Base-by-base conservation (phyloP, 352 stramenopile species). In the Phytophthora multivora region DNA sequence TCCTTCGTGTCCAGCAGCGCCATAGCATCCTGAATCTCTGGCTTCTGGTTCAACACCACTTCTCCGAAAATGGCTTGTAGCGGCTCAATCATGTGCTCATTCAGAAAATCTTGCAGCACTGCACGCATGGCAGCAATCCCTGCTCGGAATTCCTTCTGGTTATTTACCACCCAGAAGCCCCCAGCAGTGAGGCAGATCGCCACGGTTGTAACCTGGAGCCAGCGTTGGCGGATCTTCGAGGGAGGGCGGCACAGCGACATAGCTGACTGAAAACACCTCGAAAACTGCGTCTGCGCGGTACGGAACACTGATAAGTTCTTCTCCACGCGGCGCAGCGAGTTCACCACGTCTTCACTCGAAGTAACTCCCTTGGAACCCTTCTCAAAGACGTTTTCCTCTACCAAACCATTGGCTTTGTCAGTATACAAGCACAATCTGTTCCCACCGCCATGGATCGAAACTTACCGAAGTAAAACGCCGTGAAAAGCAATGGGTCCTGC, bases 21-120 rank as follows among this genome's bases (percentile, higher is more conserved):
- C n/a, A 76, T 75, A 0, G 82, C 76, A 52, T 95, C 86, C 55
- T 95, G 86, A 39, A 95, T 95, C 63, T 88, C 80, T 10, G 80
- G 73, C 63, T 93, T 95, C 51, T 93, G 79, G 66, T 93, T 95
- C 41, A 95, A 50, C n/a, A 95, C 68, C 21, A 95, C 73, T 57
- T 95, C 86, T 23, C 55, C 72, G 8, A 93, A 80, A 51, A 95
- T 95, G 3, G 84, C 84, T 79, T 90, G 71, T 1, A 91, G 59
- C 7, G 84, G 84, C 55, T 91, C 84, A 50, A 91, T 56, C 84
- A 90, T 90, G 64, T 93, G 84, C 59, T 93, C 82, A 31, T 66
- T 86, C 39, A 93, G 49, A 39, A 93, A 93, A n/a, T 91, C 82
- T 26, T 80, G 73, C 25, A 89, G 38, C 2, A 77, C 66, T 0